These are phyloP conservation scores for Cinnamomum chago DNA, from an alignment of 164 flowering plant genomes.

Conservation along the genomic window DNA sequence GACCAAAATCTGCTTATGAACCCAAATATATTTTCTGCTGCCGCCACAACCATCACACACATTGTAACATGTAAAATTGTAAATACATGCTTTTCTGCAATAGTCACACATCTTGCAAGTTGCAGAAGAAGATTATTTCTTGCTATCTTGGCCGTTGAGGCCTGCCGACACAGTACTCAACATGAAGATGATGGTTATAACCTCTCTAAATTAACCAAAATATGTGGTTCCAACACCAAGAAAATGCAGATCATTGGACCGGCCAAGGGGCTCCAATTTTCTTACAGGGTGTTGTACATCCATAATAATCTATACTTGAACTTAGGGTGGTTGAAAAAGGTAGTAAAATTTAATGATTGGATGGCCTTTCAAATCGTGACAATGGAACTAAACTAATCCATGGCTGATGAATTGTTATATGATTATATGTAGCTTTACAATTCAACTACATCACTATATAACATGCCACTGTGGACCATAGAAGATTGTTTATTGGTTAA, in stretches of 20 bases:
- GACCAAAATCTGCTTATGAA: neutral
- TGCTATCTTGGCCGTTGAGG: no score
- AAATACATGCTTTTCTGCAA: neutral
- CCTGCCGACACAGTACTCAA: no score
- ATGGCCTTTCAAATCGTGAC: neutral
- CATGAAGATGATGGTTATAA: neutral
- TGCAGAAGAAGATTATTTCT: neutral
- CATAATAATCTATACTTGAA: neutral
- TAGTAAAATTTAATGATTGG: neutral
- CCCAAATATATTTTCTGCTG: neutral
- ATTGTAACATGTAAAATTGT: no score
- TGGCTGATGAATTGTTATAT: neutral
- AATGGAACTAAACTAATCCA: neutral
- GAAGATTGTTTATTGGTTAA: neutral
- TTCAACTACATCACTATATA: neutral
- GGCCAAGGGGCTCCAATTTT: neutral
- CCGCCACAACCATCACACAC: neutral
- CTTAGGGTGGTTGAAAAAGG: neutral
- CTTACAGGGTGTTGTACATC: neutral
- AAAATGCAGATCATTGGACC: neutral
- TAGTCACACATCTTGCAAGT: neutral
- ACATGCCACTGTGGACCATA: neutral
- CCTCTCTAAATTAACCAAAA: neutral
- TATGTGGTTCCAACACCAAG: neutral
- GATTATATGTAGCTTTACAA: neutral